Evolutionary conservation across 169 alveolate species (phyloP), one percentile per base, ranked within the genome.

Genomic region (Eimeria mitis): DNA sequence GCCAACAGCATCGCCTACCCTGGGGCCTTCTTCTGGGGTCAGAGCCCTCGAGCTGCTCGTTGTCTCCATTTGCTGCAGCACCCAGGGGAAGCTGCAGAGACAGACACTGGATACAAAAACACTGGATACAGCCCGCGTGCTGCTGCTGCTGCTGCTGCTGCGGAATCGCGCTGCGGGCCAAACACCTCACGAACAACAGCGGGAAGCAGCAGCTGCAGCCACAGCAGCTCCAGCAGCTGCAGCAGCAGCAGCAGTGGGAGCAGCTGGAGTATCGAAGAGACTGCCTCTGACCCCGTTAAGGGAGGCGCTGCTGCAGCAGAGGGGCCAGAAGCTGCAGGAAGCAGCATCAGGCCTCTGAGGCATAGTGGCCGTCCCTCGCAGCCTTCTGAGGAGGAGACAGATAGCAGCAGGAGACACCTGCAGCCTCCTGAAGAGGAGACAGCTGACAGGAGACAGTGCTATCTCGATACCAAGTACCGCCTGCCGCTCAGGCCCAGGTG

Each of bases 101-200:
- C 78, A 31, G n/a, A n/a, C n/a, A n/a, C n/a, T n/a, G 78, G 78
- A 34, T 21, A 68, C 28, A 68, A 23, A 68, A 4, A 25, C 25
- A 40, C 75, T 65, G 40, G 42, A 65, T 8, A 3, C 34, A 65
- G 75, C 75, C 40, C 44, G 44, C 44, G 11, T 11, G 68, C 68
- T 59, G 68, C 68, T 59, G 68, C 68, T 59, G 68, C 68, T 59
- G 68, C 68, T 59, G 73, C 73, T 68, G 78, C 78, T 68, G 78
- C 49, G 14, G 78, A 65, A 13, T n/a, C 75, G 42, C 75, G 23
- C 14, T 16, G 75, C 75, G 28, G 44, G 28, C 49, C 78, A 31
- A 34, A n/a, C 78, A 68, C 78, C 49, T 49, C 78, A n/a, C 78
- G 3, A 49, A 68, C 78, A 68, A 13, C 78, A 68, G 47, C 78